A percentile compares a stretch with the other conserved stretches of the same genome.
Conservation (phyloP, 2,329 filamentous ascomycete genomes). For the Penicillium thymicola region DNA sequence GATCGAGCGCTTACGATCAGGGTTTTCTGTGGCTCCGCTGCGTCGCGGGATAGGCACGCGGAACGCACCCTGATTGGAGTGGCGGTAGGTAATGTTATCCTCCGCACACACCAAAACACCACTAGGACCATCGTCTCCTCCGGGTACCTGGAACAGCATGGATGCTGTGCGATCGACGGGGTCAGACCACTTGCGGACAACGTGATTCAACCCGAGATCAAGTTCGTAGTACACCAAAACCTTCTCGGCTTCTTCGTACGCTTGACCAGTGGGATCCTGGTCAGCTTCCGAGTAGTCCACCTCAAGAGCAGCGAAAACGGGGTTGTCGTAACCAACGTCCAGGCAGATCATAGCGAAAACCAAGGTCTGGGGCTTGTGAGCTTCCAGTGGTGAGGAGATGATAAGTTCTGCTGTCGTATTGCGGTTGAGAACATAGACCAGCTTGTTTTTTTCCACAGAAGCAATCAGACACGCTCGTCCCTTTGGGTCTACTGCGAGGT, state of each 20-base stretch:
- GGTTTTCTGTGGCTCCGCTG: constrained; percentile 84
- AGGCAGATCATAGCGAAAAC: constrained; percentile 84
- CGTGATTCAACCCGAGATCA: constrained; percentile 92
- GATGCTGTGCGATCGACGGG: constrained; percentile 85
- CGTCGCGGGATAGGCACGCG: constrained; percentile 85
- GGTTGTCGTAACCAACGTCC: constrained; percentile 96
- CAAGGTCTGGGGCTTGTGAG: constrained; percentile 86
- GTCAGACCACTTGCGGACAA: constrained; percentile 95
- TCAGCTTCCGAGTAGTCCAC: constrained; percentile 90
- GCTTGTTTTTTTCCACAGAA: constrained; percentile 97
- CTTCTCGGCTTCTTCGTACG: constrained; percentile 78
- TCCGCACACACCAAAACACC: constrained; percentile 93
- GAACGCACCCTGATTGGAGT: constrained; percentile 88
- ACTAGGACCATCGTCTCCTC: constrained; percentile 87
- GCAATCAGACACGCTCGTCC: constrained; percentile 92
- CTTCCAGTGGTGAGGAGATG: constrained; percentile 94
- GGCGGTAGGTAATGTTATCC: constrained; percentile 94
- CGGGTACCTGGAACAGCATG: constrained; percentile 90
- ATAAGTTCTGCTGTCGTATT: constrained; percentile 92
- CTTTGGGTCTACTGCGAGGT: constrained; percentile 91
- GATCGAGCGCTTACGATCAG: constrained; percentile 81
- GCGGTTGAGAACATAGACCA: constrained; percentile 96
- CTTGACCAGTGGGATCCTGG: constrained; percentile 82
- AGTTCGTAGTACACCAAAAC: constrained; percentile 96
- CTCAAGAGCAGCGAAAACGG: constrained; percentile 91